Base-by-base conservation (phyloP, 768 basidiomycete genomes). In the Suillus placidus region DNA sequence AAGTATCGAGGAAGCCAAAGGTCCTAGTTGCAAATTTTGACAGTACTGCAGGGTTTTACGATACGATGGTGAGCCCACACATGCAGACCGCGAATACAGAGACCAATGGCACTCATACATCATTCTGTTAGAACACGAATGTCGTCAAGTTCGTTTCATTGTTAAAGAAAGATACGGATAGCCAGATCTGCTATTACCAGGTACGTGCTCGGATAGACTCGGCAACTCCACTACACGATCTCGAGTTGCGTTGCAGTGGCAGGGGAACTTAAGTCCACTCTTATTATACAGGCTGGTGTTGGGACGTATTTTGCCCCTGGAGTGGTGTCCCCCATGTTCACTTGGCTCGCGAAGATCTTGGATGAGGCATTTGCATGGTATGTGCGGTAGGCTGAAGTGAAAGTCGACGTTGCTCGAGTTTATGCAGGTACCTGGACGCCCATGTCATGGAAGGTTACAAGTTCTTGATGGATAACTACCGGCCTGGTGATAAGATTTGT, bases 391-490 rank as follows among this genome's bases (percentile, higher is more conserved):
- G 14, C 18, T 38, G 55, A 45, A 16, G 18, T 49, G 13, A 26
- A 38, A 2, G 0, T 20, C 13, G 9, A 57, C 8, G 16, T 40
- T 34, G 47, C 26, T 30, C 62, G 57, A 16, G 16, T 56, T 49
- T 45, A 5, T 14, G 45, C 55, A 90, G 89, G 86, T 92, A 89
- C 70, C 79, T 93, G 49, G 87, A 88, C 62, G 83, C 72, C 1
- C 91, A 93, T 76, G 88, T 93, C 30, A 84, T 87, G 77, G 88
- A 84, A 10, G 93, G 93, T 0, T 94, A 94, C 75, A 80, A 78
- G 67, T 94, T 88, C 74, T 77, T 94, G 61, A 93, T 94, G 92
- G 83, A 89, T 67, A 93, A 90, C 70, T 92, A 89, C 72, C 80
- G 78, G n/a, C 70, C 77, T 0, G 93, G 92, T 1, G 91, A 92